These are phyloP conservation scores for Acacia acuminata DNA, from an alignment of 306 rosid species.

Conservation along the genomic window DNA sequence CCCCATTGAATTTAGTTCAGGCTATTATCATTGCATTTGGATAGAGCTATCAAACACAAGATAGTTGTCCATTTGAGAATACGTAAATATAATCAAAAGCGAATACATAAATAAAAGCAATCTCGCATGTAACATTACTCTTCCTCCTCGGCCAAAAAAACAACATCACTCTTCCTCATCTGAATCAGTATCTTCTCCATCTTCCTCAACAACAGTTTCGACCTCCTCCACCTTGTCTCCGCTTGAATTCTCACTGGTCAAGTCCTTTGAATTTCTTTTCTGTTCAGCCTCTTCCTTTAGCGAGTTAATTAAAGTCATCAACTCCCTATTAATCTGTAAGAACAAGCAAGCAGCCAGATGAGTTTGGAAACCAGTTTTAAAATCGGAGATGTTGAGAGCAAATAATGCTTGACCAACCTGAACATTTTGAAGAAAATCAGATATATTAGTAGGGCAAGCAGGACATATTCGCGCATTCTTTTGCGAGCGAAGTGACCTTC, in stretches of 20 bases:
- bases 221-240: neutral
- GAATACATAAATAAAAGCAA: neutral
- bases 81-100: too few relatives aligned
- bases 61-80: neutral
- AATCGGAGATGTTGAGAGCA: constrained; percentile 35
- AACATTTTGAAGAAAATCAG: neutral
- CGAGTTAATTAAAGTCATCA: neutral
- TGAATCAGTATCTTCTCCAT: neutral
- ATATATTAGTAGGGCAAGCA: neutral
- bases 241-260: neutral
- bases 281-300: neutral
- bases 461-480: constrained; percentile 33
- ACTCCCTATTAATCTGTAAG: neutral
- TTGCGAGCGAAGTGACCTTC: constrained; percentile 54
- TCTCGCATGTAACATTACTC: neutral
- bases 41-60: neutral
- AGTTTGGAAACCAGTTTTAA: neutral
- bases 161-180: neutral
- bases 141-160: neutral
- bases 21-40: neutral
- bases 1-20: too few relatives aligned
- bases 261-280: neutral
- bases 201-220: neutral
- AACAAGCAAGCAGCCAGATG: neutral
- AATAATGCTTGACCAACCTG: constrained; percentile 58